Base-by-base conservation (phyloP, 352 stramenopile species). In the Chrysophaeum taylorii region DNA sequence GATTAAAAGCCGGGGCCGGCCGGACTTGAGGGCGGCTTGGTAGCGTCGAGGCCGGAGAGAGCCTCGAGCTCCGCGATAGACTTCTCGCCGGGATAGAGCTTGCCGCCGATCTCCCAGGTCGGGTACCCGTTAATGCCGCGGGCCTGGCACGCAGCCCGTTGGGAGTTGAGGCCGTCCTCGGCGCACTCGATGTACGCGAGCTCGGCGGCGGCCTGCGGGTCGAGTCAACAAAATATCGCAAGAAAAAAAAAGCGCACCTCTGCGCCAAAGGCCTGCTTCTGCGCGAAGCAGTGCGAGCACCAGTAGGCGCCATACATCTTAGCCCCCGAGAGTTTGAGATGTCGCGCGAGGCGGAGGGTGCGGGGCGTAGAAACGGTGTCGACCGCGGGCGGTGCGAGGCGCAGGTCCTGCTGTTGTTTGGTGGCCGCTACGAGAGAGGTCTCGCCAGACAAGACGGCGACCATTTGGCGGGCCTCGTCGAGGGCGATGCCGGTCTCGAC, bases 21-120 rank as follows among this genome's bases (percentile, higher is more conserved):
- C n/a, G n/a, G n/a, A n/a, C n/a, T n/a, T n/a, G n/a, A n/a, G n/a
- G n/a, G n/a, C n/a, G n/a, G n/a, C n/a, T n/a, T n/a, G n/a, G n/a
- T n/a, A n/a, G n/a, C 48, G 18, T 23, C 25, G 48, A 60, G 33
- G 9, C 35, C 33, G 1, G 57, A 66, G 33, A 72, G 67, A 12
- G 35, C 39, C 31, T 83, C 79, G 63, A 91, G 79, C 70, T 92
- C 83, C 39, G 88, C 83, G 57, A 92, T 73, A 57, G 78, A 77
- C 72, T 84, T 81, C 71, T 92, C 82, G 29, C 85, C 85, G 4
- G 84, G 84, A 79, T 85, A 92, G 38, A 89, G 75, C 57, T 89
- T 77, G 14, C 85, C 85, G 45, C 75, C 75, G 71, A 92, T 92
- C 64, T 90, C 84, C 84, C 84, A 92, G 23, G 86, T 92, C 21